Evolutionary conservation across 306 rosid species (phyloP), one percentile per base, ranked within the genome.

Genomic region (Trifolium fragiferum): DNA sequence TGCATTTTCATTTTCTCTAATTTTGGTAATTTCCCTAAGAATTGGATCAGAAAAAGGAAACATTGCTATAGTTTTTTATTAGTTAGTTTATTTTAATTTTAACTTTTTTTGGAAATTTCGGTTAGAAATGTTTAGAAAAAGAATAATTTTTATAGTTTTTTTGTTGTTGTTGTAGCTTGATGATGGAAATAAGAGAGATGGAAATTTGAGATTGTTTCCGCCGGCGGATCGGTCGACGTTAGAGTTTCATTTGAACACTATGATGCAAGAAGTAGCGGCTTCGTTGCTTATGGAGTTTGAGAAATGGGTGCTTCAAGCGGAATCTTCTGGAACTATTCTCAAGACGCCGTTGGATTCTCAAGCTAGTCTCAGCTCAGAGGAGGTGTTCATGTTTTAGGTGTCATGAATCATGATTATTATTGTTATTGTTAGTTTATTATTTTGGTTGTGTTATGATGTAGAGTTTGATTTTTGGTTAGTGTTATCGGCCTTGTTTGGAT

Each of bases 291-390:
- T 94, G 99, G 96, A 92, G 77, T 92, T 92, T 68, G 99, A 94
- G 82, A 94, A 94, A 40, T 94, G 99, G 99, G 99, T 90, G 77
- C 96, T 94, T 80, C 86, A 92, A 82, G 98, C 96, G 0, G 99
- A 94, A 82, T 89, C 98, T 72, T 87, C 99, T 16, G 99, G 99
- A 82, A 89, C 97, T 75, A 87, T 92, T 77, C 92, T 94, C 73
- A 94, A 94, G 90, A 94, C 98, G 46, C 99, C 99, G 3, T 81
- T 94, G 78, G 99, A 94, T 87, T 94, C 97, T 75, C 99, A 94
- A 88, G 96, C 99, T 43, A 92, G 96, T 94, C 97, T 94, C 90
- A 92, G 92, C 92, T 94, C 99, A 90, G 99, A 94, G 98, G 97
- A 94, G 99, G 97, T 94, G 97, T 94, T 90, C 93, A 94, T 88